A percentile compares a stretch with the other conserved stretches of the same genome.
Conservation (phyloP, 495 filamentous ascomycete species). For the Chaetomium fimeti region DNA sequence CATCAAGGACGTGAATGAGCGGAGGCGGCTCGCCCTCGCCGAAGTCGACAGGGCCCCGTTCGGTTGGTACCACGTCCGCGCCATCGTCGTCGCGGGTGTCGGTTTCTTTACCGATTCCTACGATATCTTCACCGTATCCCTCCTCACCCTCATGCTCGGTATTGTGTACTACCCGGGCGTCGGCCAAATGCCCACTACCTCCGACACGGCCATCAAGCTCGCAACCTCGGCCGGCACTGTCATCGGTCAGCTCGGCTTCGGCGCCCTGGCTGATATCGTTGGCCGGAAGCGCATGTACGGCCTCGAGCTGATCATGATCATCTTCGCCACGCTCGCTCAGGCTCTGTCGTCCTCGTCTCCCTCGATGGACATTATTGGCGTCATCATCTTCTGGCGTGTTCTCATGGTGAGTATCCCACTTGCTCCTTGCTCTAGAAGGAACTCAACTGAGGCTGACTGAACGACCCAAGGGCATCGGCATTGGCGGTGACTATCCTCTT, state of each 20-base stretch:
- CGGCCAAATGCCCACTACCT: conserved; percentile 58
- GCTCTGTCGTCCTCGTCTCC: conserved; percentile 65
- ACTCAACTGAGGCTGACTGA: neutral
- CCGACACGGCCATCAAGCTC: conserved; percentile 84
- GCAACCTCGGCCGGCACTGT: conserved; percentile 85
- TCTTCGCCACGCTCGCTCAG: conserved; percentile 78
- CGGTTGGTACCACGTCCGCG: conserved; percentile 72
- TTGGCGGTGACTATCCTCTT: conserved; percentile 84
- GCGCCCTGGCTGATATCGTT: conserved; percentile 73
- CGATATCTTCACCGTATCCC: conserved; percentile 72
- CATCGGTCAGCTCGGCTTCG: conserved; percentile 80
- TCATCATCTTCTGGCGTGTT: conserved; percentile 88
- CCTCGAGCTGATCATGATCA: conserved; percentile 83
- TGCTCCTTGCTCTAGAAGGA: neutral
- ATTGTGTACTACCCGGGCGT: conserved; percentile 63
- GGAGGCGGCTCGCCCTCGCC: conserved; percentile 66
- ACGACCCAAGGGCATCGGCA: conserved; percentile 59
- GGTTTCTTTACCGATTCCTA: conserved; percentile 77
- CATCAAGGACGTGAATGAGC: conserved; percentile 67
- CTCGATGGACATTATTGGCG: conserved; percentile 67
- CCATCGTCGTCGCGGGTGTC: conserved; percentile 69
- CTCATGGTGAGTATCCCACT: conserved; percentile 57
- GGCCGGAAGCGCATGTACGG: conserved; percentile 87
- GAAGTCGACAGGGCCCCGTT: conserved; percentile 75
- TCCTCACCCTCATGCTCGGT: conserved; percentile 66